Evolutionary conservation across 2,329 filamentous ascomycete genomes (phyloP), one percentile per base, ranked within the genome.

Genomic region (Hypoxylon sp.): DNA sequence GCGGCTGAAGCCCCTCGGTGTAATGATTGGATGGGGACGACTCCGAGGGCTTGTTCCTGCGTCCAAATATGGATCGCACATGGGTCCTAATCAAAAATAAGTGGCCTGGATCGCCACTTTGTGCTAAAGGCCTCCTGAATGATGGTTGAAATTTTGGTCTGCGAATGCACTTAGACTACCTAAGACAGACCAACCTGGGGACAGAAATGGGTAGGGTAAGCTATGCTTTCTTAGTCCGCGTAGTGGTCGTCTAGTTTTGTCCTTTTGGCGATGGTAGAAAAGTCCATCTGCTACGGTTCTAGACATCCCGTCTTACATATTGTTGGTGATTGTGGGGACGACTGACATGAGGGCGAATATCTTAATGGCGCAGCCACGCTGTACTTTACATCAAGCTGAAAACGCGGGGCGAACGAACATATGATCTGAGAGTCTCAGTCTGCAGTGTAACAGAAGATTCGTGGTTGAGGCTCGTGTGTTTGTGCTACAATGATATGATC

Each of bases 31-130:
- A 25, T 62, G 33, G 57, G 64, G 49, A 63, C 33, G 57, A 6
- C 37, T 40, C 64, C 64, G 54, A 65, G n/a, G 14, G 14, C 53
- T 17, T 60, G 62, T 68, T 66, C 65, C 64, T 68, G 65, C 55
- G 25, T 61, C 17, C 13, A 27, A 49, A 17, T 48, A 66, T 58
- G 61, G 62, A 48, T 59, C 60, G 50, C 31, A 8, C 37, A 53
- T 57, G 46, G 61, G 48, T 51, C 50, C 27, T 37, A 48, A 50
- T 53, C 44, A 49, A 58, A 59, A 20, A 33, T n/a, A 30, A 33
- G 40, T 48, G 42, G 51, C 44, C 56, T 37, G 25, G 48, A 37
- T 37, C 40, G 35, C 40, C 30, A 42, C 17, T 49, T 51, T 8
- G 51, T 48, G 17, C 20, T 20, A 17, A 11, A 44, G 11, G 17